Evolutionary conservation across 1,139 yeast species (phyloP), one percentile per base, ranked within the genome.

Genomic region (Sporopachydermia cereana): DNA sequence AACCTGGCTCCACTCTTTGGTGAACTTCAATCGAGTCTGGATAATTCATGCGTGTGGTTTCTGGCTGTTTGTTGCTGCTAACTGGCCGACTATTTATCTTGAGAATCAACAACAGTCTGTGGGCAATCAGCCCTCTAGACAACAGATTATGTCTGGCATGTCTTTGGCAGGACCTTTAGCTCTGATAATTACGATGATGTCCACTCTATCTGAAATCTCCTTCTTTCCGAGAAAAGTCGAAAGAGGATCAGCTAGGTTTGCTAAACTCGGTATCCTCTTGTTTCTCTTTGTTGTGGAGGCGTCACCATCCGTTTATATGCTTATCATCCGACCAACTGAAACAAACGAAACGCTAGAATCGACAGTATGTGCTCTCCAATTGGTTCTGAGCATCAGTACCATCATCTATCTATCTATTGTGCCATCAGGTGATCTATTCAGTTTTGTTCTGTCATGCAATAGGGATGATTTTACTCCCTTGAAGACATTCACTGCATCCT

Each of bases 1-100:
- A 54, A 72, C 86, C 2, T 85, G 94, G 94, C 61, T 78, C 52
- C 95, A 85, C 61, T 65, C 80, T 43, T 63, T 81, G 1, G 79
- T 86, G 2, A 84, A 85, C 57, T 85, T 84, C 59, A 83, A 79
- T 58, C 66, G 95, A 48, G 77, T 85, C 29, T 85, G 95, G 95
- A 77, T 84, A 34, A 77, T 85, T 44, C 95, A 86, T 57, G 61
- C 79, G 3, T 70, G 85, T 0, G 69, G 81, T 47, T 86, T 79
- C 61, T 85, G 95, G 95, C 84, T 77, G 56, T 84, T 79, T 55
- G 83, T 93, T 0, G 69, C 81, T 41, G 80, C 80, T 58, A 84
- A 85, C 58, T 73, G 94, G 0, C 88, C 94, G 0, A 70, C 88
- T 0, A 63, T 86, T 20, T 86, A 84, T 60, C 84, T 95, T 1